These are phyloP conservation scores for Populus hybrid DNA, from an alignment of 441 rosid species.

Conservation along the genomic window DNA sequence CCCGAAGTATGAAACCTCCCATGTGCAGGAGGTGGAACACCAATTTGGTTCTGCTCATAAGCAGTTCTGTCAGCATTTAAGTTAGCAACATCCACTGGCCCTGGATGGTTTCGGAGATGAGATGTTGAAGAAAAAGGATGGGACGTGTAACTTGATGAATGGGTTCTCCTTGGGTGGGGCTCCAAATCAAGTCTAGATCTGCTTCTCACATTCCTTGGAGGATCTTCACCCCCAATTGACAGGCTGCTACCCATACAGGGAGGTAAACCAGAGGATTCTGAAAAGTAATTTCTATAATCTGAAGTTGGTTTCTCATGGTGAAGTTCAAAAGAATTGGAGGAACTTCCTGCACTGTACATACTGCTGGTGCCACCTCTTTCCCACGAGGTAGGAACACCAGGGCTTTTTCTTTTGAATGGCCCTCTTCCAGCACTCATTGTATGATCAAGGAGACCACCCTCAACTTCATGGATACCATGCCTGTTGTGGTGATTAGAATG, in stretches of 20 bases:
- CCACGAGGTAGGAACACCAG: conserved; percentile 2
- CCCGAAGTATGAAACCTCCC: conserved; percentile 23
- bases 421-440: conserved; percentile 20
- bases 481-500: conserved; percentile 15
- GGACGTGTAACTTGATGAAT: conserved; percentile 15
- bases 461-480: conserved; percentile 17
- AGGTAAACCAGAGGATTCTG: conserved; percentile 21
- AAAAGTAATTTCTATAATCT: conserved; percentile 19
- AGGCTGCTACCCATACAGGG: conserved; percentile 16
- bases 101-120: conserved; percentile 10
- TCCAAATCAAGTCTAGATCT: conserved; percentile 32
- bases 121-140: conserved; percentile 15
- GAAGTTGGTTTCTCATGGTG: conserved; percentile 16
- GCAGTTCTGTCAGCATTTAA: conserved; percentile 13
- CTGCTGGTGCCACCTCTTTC: conserved; percentile 28
- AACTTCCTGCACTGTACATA: conserved; percentile 29
- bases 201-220: conserved; percentile 31
- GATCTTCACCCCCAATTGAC: conserved; percentile 21
- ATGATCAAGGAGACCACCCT: conserved; percentile 24
- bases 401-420: conserved; percentile 26
- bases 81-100: background rate
- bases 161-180: conserved; percentile 13
- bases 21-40: conserved; percentile 15
- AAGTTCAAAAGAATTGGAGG: conserved; percentile 24
- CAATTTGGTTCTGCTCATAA: conserved; percentile 16